phyloP scores from a whole-genome alignment of 2,329 filamentous ascomycete genomes.

The Alternaria arborescens region DNA sequence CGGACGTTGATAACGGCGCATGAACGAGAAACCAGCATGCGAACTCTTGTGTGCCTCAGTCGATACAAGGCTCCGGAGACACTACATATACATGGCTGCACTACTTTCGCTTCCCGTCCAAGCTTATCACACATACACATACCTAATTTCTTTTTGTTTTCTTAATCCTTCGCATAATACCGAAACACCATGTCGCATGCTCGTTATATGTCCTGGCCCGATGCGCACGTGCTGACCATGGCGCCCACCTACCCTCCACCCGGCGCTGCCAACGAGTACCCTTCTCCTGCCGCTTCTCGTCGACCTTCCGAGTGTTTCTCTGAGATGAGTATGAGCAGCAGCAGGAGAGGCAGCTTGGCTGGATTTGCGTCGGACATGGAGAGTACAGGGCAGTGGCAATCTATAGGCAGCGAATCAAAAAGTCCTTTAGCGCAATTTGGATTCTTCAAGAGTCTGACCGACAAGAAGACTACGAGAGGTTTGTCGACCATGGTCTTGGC shows the following conservation, averaged over 20 bases:
- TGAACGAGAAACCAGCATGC: slow-evolving; percentile 23
- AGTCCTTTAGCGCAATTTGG: slow-evolving; percentile 50
- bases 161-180: slow-evolving; percentile 17
- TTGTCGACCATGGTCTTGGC: slow-evolving; percentile 16
- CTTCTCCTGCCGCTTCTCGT: slow-evolving; percentile 44
- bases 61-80: slow-evolving; percentile 13
- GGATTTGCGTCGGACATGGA: slow-evolving; percentile 50
- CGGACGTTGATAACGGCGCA: slow-evolving; percentile 39
- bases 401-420: slow-evolving; percentile 48
- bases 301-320: slow-evolving; percentile 45
- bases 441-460: slow-evolving; percentile 71
- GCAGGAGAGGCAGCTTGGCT: slow-evolving; percentile 46
- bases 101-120: slow-evolving; percentile 33
- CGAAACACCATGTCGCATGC: slow-evolving; percentile 44
- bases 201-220: slow-evolving; percentile 47
- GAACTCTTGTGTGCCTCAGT: slow-evolving; percentile 19
- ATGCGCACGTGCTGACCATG: slow-evolving; percentile 46
- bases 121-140: slow-evolving; percentile 36
- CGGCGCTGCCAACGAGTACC: slow-evolving; percentile 45
- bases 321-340: slow-evolving; percentile 37
- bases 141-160: slow-evolving; percentile 40
- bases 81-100: slow-evolving; percentile 48
- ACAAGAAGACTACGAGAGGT: slow-evolving; percentile 84
- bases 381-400: slow-evolving; percentile 50
- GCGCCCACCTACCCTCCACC: slow-evolving; percentile 48